A percentile compares a stretch with the other conserved stretches of the same genome.
phyloP scores from a whole-genome alignment of 495 filamentous ascomycete genomes.

The Lindgomyces ingoldianus region DNA sequence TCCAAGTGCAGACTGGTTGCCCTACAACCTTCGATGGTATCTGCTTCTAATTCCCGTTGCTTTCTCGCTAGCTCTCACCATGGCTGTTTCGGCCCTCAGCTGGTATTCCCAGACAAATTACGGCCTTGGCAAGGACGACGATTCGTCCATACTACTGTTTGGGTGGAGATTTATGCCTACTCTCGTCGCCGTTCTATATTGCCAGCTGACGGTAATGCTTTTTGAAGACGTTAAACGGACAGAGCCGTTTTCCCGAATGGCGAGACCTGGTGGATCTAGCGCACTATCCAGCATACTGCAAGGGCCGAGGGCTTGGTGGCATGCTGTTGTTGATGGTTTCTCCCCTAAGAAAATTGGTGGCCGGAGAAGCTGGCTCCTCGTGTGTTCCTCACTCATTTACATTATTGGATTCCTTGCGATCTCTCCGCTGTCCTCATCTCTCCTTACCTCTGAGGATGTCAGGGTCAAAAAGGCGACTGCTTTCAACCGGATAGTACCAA shows the following conservation, averaged over 20 bases:
- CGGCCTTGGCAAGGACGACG: slow-evolving; percentile 1
- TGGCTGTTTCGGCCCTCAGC: not conserved
- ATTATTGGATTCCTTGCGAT: slow-evolving; percentile 4
- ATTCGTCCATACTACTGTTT: slow-evolving; percentile 1
- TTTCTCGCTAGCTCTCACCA: not conserved
- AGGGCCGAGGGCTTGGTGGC: not conserved
- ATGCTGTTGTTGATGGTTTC: not conserved
- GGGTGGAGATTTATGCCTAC: slow-evolving; percentile 11
- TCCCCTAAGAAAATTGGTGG: not conserved
- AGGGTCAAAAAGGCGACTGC: not conserved
- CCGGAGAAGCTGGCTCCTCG: not conserved
- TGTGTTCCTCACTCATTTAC: not conserved
- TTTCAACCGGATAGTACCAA: not conserved
- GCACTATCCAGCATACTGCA: not conserved
- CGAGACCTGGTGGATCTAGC: not conserved
- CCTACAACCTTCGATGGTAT: not conserved
- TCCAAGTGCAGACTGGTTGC: not conserved
- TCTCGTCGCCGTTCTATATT: slow-evolving; percentile 4
- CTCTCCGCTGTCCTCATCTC: slow-evolving; percentile 5
- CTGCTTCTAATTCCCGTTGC: not conserved
- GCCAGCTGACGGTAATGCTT: slow-evolving; percentile 3
- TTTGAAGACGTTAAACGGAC: slow-evolving; percentile 11
- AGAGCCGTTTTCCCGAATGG: slow-evolving; percentile 6
- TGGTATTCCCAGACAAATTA: slow-evolving; percentile 4
- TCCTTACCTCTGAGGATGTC: slow-evolving; percentile 6